phyloP scores from a whole-genome alignment of 2,329 filamentous ascomycete genomes.

The Calonectria hawksworthii region DNA sequence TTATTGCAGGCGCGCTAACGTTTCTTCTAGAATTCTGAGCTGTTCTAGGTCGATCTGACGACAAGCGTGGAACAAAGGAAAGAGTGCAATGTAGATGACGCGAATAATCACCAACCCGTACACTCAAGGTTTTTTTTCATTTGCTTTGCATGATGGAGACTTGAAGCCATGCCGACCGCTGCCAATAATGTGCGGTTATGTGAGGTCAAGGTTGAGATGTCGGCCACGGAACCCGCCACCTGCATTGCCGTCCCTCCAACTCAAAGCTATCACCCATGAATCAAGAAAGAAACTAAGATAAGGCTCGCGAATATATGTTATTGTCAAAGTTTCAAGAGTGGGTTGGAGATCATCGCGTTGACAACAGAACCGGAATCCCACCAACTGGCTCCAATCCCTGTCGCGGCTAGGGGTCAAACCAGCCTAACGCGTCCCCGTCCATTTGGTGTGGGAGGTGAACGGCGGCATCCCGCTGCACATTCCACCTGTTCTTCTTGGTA shows the following conservation, averaged over 20 bases:
- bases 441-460: neutral
- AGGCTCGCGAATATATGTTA: neutral
- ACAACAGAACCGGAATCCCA: neutral
- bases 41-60: neutral
- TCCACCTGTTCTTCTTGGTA: neutral
- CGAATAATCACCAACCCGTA: neutral
- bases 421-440: neutral
- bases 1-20: neutral
- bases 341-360: neutral
- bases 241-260: neutral
- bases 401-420: neutral
- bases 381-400: neutral
- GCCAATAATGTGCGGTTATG: neutral
- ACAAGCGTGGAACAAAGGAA: too few species aligned
- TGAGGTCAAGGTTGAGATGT: neutral
- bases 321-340: neutral
- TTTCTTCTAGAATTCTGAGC: slow-evolving; percentile 1
- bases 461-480: neutral
- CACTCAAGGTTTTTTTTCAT: neutral
- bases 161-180: neutral
- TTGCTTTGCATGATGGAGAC: neutral
- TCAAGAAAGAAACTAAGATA: neutral
- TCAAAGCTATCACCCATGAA: neutral
- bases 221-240: neutral
- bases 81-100: neutral